Evolutionary conservation across 345 rosid species (phyloP).

Genomic region (Lenwebbia sp.): DNA sequence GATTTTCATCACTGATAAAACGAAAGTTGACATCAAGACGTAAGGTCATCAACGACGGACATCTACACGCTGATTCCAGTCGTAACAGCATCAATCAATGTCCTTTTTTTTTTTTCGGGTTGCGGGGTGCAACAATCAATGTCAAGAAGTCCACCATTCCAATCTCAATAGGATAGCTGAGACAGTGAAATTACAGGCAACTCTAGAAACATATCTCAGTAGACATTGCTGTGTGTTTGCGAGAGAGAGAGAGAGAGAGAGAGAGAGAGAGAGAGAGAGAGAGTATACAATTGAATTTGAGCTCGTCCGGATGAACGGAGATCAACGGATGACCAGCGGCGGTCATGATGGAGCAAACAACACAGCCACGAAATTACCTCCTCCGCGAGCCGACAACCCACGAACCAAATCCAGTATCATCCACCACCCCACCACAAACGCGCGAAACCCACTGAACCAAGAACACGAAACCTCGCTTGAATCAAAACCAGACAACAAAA

Average conservation of each 20-base stretch:
- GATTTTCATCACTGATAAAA: neutral
- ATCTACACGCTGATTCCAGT: neutral
- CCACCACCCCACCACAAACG: neutral
- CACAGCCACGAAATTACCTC: neutral
- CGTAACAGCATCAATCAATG: neutral
- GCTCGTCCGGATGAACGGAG: slow-evolving; percentile 92
- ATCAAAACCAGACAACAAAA: neutral
- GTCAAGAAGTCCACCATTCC: neutral
- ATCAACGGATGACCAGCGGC: slow-evolving; percentile 55
- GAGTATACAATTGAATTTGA: slow-evolving; percentile 65
- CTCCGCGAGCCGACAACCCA: neutral
- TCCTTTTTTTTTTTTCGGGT: neutral
- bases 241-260: neutral
- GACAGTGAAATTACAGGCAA: neutral
- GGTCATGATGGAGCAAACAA: slow-evolving; percentile 10
- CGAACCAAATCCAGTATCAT: slow-evolving; percentile 15
- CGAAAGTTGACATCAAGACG: neutral
- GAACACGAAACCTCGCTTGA: neutral
- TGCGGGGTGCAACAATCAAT: neutral
- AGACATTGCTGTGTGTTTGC: neutral
- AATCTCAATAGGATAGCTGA: neutral
- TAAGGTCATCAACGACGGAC: neutral
- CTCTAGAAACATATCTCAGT: neutral
- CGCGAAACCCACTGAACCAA: neutral
- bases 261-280: neutral